These are phyloP conservation scores for Hysterangium stoloniferum DNA, from an alignment of 768 basidiomycete species.

Conservation along the genomic window DNA sequence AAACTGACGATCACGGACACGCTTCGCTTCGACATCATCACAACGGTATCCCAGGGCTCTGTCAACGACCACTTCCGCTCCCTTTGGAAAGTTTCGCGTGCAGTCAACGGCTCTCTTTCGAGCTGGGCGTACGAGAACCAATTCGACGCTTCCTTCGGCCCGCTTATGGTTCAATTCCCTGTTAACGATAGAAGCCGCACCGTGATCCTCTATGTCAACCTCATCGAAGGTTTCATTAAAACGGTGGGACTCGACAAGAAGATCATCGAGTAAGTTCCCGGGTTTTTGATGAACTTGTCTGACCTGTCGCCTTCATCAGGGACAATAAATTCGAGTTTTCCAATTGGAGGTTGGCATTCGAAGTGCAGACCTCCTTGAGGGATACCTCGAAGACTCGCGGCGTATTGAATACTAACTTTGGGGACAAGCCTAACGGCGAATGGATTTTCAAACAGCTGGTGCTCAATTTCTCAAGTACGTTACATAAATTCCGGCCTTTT, in stretches of 20 bases:
- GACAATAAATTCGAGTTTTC: constrained; percentile 17
- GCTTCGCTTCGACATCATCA: constrained; percentile 22
- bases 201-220: constrained; percentile 20
- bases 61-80: constrained; percentile 20
- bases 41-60: constrained; percentile 21
- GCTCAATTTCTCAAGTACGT: constrained; percentile 20
- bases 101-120: neutral
- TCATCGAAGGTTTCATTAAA: constrained; percentile 19
- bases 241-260: constrained; percentile 5
- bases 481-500: neutral
- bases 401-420: constrained; percentile 1
- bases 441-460: constrained; percentile 19
- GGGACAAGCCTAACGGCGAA: too few species aligned
- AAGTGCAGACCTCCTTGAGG: constrained; percentile 20
- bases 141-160: constrained; percentile 20
- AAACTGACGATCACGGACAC: constrained; percentile 17
- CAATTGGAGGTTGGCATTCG: constrained; percentile 24
- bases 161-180: constrained; percentile 18
- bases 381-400: constrained; percentile 13
- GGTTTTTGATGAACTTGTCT: neutral
- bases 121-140: constrained; percentile 11
- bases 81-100: constrained; percentile 13
- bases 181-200: constrained; percentile 12
- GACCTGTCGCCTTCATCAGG: too few species aligned
- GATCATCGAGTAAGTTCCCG: neutral